These are phyloP conservation scores for Linum usitatissimum DNA, from an alignment of 345 rosid species.

Conservation along the genomic window DNA sequence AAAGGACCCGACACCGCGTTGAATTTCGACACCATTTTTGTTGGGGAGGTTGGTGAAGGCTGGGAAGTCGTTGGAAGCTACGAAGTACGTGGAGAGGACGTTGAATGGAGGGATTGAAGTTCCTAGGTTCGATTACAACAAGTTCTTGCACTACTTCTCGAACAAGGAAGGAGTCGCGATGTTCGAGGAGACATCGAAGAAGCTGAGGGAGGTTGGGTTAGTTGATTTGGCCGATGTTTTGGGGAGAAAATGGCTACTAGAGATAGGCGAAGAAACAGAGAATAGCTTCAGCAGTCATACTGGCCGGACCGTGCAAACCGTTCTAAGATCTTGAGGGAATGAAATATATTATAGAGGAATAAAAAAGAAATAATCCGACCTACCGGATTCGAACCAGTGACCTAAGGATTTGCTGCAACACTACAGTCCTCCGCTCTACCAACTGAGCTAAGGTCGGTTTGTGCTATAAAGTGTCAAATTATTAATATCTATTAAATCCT, in stretches of 20 bases:
- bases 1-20: slow-evolving; percentile 58
- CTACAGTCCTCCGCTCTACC: slow-evolving; percentile 99
- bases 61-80: slow-evolving; percentile 56
- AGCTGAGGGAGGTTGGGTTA: slow-evolving; percentile 52
- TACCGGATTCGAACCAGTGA: no score
- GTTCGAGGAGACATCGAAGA: slow-evolving; percentile 59
- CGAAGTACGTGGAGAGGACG: slow-evolving; percentile 68
- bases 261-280: slow-evolving; percentile 61
- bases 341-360: no score
- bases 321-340: no score
- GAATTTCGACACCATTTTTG: slow-evolving; percentile 76
- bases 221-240: slow-evolving; percentile 81
- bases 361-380: no score
- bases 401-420: background rate
- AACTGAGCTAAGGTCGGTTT: slow-evolving; percentile 97
- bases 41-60: slow-evolving; percentile 90
- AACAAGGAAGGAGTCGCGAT: slow-evolving; percentile 59
- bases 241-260: slow-evolving; percentile 72
- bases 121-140: slow-evolving; percentile 72
- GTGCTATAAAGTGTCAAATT: no score
- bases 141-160: slow-evolving; percentile 71
- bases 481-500: no score
- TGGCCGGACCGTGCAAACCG: no score
- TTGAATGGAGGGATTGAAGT: slow-evolving; percentile 62
- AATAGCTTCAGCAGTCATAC: no score